Evolutionary conservation across 2,329 filamentous ascomycete species (phyloP).

Genomic region (Cladophialophora exuberans): DNA sequence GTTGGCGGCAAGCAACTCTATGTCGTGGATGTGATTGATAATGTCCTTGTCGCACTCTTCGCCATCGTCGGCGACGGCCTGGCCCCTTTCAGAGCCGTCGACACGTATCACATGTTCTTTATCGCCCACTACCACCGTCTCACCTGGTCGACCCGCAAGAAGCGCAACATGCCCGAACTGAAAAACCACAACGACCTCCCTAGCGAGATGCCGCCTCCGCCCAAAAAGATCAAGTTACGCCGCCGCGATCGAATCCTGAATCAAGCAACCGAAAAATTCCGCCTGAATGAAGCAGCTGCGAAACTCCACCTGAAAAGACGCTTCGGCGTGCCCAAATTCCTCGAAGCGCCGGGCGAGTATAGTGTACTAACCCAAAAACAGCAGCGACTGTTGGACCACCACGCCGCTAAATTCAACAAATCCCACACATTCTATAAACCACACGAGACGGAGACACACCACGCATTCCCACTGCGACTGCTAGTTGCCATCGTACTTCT

Average conservation of each 20-base stretch:
- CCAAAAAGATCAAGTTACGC: not conserved
- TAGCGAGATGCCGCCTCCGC: slow-evolving; percentile 5
- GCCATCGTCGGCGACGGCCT: slow-evolving; percentile 13
- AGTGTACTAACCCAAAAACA: slow-evolving; percentile 6
- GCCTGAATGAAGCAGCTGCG: slow-evolving; percentile 1
- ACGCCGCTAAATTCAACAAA: slow-evolving; percentile 8
- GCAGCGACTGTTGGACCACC: slow-evolving; percentile 7
- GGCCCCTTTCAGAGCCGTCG: slow-evolving; percentile 7
- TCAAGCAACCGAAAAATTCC: not conserved
- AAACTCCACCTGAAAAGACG: slow-evolving; percentile 9
- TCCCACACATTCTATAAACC: slow-evolving; percentile 11
- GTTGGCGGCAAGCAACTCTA: slow-evolving; percentile 10
- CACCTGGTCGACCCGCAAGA: slow-evolving; percentile 7
- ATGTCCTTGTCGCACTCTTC: slow-evolving; percentile 11
- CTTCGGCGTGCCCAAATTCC: not conserved
- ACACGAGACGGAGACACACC: slow-evolving; percentile 12
- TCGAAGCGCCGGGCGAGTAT: slow-evolving; percentile 5
- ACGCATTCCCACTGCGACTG: slow-evolving; percentile 8
- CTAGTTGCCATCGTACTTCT: slow-evolving; percentile 11
- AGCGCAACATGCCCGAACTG: not conserved
- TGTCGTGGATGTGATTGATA: slow-evolving; percentile 10
- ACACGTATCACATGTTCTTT: slow-evolving; percentile 13
- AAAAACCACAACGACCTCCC: slow-evolving; percentile 9
- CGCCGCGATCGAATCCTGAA: slow-evolving; percentile 6
- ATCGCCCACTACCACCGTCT: slow-evolving; percentile 8